Base-by-base conservation (phyloP, 345 rosid genomes). In the Boechera divaricarpa region DNA sequence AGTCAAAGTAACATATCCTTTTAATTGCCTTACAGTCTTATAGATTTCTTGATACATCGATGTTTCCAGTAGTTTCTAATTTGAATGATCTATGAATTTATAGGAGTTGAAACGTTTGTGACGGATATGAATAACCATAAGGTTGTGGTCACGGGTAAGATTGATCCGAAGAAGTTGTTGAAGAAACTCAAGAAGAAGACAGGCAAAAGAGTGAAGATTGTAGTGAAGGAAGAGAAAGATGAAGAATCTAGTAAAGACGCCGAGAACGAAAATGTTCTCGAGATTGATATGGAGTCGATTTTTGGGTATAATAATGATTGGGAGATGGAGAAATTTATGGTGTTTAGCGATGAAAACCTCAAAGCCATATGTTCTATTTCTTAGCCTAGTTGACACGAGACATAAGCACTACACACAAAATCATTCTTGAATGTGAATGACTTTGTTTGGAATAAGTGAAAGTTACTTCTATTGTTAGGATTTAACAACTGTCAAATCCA, bases 181-280 rank as follows among this genome's bases (percentile, higher is more conserved):
- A 87, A 88, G 91, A 89, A 89, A 81, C 80, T 94, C 18, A 87
- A 74, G 88, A 89, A 86, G 74, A 89, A 87, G 79, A 90, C 85
- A 0, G 82, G 91, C 70, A 92, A 86, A 79, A 82, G 44, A 69
- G 86, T 85, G 31, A 91, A 88, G 74, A 84, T 86, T 54, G 63
- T 85, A 33, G 64, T 44, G 13, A 67, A 75, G 4, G 75, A 82
- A 29, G 76, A 70, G 60, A 77, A 56, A 55, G 84, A 72, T 11
- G 86, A 63, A 21, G 59, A 54, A 45, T 49, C 73, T 48, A 60
- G 15, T 1, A 72, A 65, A 7, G 64, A 18, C 9, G 52, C 33
- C 2, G 62, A 60, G 4, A 7, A 63, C n/a, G 72, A 65, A 49
- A 65, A 49, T 13, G 21, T 77, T 64, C 67, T 77, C 55, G 72